A percentile compares a stretch with the other conserved stretches of the same genome.
phyloP scores from a whole-genome alignment of 2,329 filamentous ascomycete genomes.

The Allantophomopsis lycopodina region DNA sequence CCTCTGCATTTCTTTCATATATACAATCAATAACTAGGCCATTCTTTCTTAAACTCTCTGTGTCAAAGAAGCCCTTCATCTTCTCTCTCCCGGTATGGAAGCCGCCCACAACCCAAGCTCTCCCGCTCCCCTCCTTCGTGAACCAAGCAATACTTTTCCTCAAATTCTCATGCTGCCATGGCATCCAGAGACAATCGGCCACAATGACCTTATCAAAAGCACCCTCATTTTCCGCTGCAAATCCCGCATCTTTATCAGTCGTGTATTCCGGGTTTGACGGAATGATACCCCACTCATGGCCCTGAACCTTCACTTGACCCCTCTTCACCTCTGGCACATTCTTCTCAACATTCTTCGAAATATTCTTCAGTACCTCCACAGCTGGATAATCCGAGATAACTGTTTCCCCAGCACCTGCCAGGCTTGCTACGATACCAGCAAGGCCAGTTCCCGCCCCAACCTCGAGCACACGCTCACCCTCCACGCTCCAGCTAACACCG shows the following conservation, averaged over 20 bases:
- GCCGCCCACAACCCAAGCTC: constrained; percentile 52
- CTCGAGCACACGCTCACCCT: constrained; percentile 41
- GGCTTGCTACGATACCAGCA: constrained; percentile 32
- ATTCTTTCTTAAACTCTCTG: constrained; percentile 17
- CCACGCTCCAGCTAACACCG: constrained; percentile 28
- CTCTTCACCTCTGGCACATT: constrained; percentile 29
- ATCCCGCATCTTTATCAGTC: constrained; percentile 5
- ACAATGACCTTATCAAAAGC: constrained; percentile 50
- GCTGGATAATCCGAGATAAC: constrained; percentile 58
- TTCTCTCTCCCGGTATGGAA: constrained; percentile 59
- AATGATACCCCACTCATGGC: constrained; percentile 51
- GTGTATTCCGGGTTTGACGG: no score
- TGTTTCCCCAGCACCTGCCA: constrained; percentile 34
- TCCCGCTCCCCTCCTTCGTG: constrained; percentile 29
- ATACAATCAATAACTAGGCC: constrained; percentile 50
- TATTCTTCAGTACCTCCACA: constrained; percentile 39
- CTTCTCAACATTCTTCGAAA: constrained; percentile 39
- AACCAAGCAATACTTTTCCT: constrained; percentile 49
- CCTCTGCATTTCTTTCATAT: constrained; percentile 56
- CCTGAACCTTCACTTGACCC: constrained; percentile 30
- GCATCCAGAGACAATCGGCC: constrained; percentile 67
- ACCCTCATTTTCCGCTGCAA: constrained; percentile 5
- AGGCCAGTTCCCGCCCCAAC: constrained; percentile 52
- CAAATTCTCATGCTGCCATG: constrained; percentile 55
- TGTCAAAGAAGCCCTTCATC: constrained; percentile 49